phyloP scores from a whole-genome alignment of 163 green algal species.

The Chlamydomonas reinhardtii region DNA sequence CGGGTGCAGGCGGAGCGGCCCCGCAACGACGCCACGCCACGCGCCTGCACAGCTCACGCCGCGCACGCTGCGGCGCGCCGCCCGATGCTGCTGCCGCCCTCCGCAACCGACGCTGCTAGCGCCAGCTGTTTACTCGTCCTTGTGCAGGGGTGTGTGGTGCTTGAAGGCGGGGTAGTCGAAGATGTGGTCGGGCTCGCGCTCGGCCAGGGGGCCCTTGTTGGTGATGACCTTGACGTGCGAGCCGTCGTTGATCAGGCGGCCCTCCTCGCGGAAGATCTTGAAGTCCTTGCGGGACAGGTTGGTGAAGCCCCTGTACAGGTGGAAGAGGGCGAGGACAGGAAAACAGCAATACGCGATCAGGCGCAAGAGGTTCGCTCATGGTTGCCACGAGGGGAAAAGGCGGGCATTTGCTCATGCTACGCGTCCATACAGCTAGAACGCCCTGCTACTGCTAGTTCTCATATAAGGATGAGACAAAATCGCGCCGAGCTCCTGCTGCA shows the following conservation, averaged over 20 bases:
- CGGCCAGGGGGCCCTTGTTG: constrained; percentile 76
- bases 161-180: constrained; percentile 76
- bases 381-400: too few relatives aligned
- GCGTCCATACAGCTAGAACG: too few relatives aligned
- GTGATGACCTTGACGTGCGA: constrained; percentile 77
- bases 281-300: constrained; percentile 93
- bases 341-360: too few relatives aligned
- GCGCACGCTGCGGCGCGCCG: too few relatives aligned
- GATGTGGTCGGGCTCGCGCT: constrained; percentile 71
- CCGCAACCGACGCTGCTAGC: too few relatives aligned
- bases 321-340: not conserved
- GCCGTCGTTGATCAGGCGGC: constrained; percentile 89
- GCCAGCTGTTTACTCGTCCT: constrained; percentile 38
- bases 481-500: not conserved
- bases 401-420: too few relatives aligned
- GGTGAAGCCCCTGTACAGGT: constrained; percentile 93
- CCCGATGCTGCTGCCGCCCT: not conserved
- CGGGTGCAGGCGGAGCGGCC: too few relatives aligned
- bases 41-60: not conserved
- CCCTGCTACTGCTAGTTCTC: too few relatives aligned
- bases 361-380: too few relatives aligned
- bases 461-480: too few relatives aligned
- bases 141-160: constrained; percentile 73
- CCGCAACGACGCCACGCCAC: too few relatives aligned
- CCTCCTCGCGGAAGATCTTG: constrained; percentile 92